Evolutionary conservation across 441 rosid species (phyloP).

Genomic region (Cnidoscolus chayamansa): DNA sequence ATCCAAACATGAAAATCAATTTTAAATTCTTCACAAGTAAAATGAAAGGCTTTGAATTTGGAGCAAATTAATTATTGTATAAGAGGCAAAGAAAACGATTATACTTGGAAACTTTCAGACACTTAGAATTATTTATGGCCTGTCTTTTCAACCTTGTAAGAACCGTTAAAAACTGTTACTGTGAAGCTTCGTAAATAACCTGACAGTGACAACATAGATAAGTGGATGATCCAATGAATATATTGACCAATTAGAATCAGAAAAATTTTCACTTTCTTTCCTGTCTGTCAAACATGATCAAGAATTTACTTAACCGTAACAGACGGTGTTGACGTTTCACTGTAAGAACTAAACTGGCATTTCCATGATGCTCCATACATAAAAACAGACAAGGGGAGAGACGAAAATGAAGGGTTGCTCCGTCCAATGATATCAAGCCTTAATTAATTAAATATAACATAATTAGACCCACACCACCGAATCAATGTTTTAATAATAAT

Average conservation of each 20-base stretch:
- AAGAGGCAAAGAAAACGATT: too few relatives aligned
- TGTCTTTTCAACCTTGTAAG: constrained; percentile 16
- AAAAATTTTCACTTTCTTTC: background rate
- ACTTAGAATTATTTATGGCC: too few relatives aligned
- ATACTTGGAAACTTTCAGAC: too few relatives aligned
- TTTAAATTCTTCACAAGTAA: too few relatives aligned
- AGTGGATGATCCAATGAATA: background rate
- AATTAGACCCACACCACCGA: constrained; percentile 25
- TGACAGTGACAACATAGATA: background rate
- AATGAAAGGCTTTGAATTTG: too few relatives aligned
- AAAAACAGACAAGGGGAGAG: constrained; percentile 55
- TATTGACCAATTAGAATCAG: background rate
- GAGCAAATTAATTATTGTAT: too few relatives aligned
- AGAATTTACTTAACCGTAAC: background rate
- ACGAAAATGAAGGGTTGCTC: constrained; percentile 44
- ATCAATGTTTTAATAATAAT: constrained; percentile 15
- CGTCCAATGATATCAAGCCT: constrained; percentile 32
- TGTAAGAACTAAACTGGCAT: constrained; percentile 5
- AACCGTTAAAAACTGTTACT: background rate
- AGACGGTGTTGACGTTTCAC: background rate
- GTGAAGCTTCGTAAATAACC: constrained; percentile 3
- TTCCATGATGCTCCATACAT: constrained; percentile 39
- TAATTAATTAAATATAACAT: constrained; percentile 4
- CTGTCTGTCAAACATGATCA: constrained; percentile 4
- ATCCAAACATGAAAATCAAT: too few relatives aligned